Conservation (phyloP, 176 grass and related monocot species). For the Themeda triandra region DNA sequence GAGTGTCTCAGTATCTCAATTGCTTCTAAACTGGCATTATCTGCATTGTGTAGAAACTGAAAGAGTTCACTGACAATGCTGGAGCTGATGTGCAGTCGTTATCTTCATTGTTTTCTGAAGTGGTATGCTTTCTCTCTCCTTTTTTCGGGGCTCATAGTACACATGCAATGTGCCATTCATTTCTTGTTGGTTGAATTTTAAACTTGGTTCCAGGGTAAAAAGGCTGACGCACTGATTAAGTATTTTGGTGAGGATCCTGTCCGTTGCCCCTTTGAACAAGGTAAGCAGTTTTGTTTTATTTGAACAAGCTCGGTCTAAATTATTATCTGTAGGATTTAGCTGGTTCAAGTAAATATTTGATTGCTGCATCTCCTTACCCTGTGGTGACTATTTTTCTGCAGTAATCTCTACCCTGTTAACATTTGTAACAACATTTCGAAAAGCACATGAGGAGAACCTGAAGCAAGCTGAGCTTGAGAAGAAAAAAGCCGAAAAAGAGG, state of each 20-base stretch:
- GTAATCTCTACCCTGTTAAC: constrained; percentile 83
- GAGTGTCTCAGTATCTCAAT: not conserved
- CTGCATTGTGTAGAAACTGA: constrained; percentile 61
- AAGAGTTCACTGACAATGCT: constrained; percentile 87
- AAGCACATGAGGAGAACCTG: constrained; percentile 87
- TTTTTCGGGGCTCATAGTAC: not conserved
- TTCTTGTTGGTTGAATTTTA: constrained; percentile 24
- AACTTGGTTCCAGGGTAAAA: constrained; percentile 63
- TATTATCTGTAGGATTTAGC: not conserved
- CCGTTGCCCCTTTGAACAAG: constrained; percentile 99
- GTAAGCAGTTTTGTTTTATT: constrained; percentile 27
- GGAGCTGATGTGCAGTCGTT: constrained; percentile 79
- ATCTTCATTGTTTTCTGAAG: constrained; percentile 79
- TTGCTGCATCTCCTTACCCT: not conserved
- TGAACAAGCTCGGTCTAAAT: not conserved
- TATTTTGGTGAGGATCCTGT: constrained; percentile 98
- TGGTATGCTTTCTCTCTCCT: constrained; percentile 48
- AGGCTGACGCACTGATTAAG: constrained; percentile 83
- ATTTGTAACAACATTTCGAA: constrained; percentile 84
- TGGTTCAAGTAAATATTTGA: constrained; percentile 3
- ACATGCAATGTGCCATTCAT: not conserved
- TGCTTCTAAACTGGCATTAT: constrained; percentile 22
- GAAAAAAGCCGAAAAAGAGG: constrained; percentile 88
- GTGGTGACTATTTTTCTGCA: constrained; percentile 42
- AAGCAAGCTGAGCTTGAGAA: constrained; percentile 94